Percentiles rank a stretch among this genome's conserved stretches.
These are phyloP conservation scores for Globisporangium rhizosaccharum DNA, from an alignment of 352 stramenopile species.

Conservation along the genomic window DNA sequence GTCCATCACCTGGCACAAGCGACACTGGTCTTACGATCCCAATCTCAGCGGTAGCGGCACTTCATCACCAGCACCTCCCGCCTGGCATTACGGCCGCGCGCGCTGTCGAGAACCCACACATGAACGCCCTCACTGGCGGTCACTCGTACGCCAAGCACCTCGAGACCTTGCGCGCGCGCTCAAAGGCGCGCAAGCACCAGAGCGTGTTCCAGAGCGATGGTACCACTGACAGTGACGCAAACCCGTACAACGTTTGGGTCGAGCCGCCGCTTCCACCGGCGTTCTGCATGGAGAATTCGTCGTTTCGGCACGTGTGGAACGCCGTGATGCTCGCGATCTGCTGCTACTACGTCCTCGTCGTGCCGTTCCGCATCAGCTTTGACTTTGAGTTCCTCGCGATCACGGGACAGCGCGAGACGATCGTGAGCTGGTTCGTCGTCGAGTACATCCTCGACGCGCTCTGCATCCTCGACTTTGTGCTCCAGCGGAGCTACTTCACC, in stretches of 20 bases:
- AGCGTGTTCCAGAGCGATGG: conserved; percentile 11
- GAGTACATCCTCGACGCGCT: conserved; percentile 34
- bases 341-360: conserved; percentile 25
- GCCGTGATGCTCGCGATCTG: conserved; percentile 24
- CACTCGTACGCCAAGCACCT: conserved; percentile 18
- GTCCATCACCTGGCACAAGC: neutral
- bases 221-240: neutral
- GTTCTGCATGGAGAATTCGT: conserved; percentile 24
- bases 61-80: neutral
- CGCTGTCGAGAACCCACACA: neutral
- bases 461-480: conserved; percentile 26
- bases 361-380: conserved; percentile 30
- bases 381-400: conserved; percentile 19
- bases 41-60: neutral
- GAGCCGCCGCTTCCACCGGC: conserved; percentile 19
- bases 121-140: neutral
- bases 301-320: conserved; percentile 22
- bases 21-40: neutral
- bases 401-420: neutral
- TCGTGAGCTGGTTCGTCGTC: conserved; percentile 25
- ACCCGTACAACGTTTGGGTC: conserved; percentile 27
- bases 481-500: conserved; percentile 26
- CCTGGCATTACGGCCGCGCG: neutral
- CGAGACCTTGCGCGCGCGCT: conserved; percentile 18
- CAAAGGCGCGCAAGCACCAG: conserved; percentile 12